Conservation (phyloP, 1,139 yeast species). For the Chernovozyma aurita region DNA sequence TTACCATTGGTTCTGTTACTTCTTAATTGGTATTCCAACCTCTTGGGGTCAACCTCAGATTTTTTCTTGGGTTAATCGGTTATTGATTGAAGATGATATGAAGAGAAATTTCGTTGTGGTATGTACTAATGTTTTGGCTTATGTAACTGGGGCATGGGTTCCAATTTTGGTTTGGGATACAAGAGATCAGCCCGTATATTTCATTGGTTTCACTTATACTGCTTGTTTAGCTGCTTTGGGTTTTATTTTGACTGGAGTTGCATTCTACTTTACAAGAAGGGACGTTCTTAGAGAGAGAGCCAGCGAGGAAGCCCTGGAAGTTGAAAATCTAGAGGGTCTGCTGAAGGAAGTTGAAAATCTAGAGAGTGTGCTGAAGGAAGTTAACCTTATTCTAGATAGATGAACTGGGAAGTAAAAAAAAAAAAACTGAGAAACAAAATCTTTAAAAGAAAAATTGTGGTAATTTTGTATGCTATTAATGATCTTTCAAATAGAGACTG, state of each 20-base stretch:
- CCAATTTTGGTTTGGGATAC: slow-evolving; percentile 48
- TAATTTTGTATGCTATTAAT: no score
- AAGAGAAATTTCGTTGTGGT: slow-evolving; percentile 49
- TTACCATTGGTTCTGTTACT: slow-evolving; percentile 47
- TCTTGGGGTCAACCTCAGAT: slow-evolving; percentile 43
- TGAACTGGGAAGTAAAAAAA: no score
- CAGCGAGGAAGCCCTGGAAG: not conserved
- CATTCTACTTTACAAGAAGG: slow-evolving; percentile 26
- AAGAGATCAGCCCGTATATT: slow-evolving; percentile 44
- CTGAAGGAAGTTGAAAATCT: not conserved
- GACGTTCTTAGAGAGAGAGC: slow-evolving; percentile 19
- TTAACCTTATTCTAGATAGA: no score
- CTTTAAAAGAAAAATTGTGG: no score
- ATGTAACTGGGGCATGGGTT: slow-evolving; percentile 48
- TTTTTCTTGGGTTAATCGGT: slow-evolving; percentile 53
- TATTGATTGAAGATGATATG: slow-evolving; percentile 42
- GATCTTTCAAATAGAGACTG: no score
- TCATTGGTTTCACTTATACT: slow-evolving; percentile 47
- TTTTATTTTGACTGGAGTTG: slow-evolving; percentile 27
- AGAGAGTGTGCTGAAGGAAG: no score
- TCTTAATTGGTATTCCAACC: slow-evolving; percentile 44
- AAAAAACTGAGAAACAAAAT: no score
- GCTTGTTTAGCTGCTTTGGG: slow-evolving; percentile 42
- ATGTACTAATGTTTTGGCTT: slow-evolving; percentile 47
- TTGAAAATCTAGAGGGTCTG: no score